Conservation (phyloP, 495 filamentous ascomycete species). For the Xylaria venustula region DNA sequence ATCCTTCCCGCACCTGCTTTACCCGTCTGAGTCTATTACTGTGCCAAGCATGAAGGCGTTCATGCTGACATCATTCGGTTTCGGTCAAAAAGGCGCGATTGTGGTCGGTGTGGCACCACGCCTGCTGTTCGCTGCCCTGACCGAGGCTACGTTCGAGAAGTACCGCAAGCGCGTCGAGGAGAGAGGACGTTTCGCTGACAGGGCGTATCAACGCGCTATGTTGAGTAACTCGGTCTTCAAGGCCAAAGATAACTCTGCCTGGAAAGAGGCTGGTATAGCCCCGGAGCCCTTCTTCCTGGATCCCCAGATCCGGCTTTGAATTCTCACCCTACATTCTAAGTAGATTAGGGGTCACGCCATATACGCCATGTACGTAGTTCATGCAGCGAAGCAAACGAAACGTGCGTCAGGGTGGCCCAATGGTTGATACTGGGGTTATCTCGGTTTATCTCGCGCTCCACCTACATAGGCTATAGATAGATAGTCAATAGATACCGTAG, state of each 20-base stretch:
- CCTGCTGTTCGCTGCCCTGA: constrained; percentile 61
- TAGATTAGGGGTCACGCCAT: too few relatives aligned
- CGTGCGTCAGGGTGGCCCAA: not conserved
- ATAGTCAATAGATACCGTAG: too few relatives aligned
- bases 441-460: constrained; percentile 2
- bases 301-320: constrained; percentile 1
- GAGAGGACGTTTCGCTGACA: constrained; percentile 80
- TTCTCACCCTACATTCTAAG: too few relatives aligned
- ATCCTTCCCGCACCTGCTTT: constrained; percentile 84
- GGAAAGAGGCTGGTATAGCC: constrained; percentile 48
- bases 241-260: constrained; percentile 75
- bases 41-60: constrained; percentile 86
- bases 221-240: constrained; percentile 86
- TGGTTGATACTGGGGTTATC: constrained; percentile 1
- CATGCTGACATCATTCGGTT: constrained; percentile 85
- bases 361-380: not conserved
- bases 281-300: not conserved
- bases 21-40: constrained; percentile 75
- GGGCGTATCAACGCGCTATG: constrained; percentile 82
- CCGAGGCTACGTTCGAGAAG: constrained; percentile 69
- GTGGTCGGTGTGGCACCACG: constrained; percentile 82
- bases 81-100: constrained; percentile 86
- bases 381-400: not conserved
- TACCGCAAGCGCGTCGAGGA: constrained; percentile 75
- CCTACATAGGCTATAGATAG: too few relatives aligned